A percentile compares a stretch with the other conserved stretches of the same genome.
phyloP scores from a whole-genome alignment of 164 flowering plant species.

The Dillenia suffruticosa region DNA sequence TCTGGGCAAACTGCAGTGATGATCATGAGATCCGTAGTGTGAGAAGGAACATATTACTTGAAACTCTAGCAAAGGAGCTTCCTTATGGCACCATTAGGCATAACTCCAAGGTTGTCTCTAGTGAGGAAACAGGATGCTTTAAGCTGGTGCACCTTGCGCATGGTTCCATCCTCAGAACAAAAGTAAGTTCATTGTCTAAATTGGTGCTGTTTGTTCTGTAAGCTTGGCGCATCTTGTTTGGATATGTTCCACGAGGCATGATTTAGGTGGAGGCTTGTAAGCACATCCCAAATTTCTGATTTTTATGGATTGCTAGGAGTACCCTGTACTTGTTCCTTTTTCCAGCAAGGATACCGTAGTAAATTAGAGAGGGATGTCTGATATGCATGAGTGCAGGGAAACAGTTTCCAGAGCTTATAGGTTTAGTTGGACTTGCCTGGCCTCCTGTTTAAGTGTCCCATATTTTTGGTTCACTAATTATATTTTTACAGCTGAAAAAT shows the following conservation, averaged over 20 bases:
- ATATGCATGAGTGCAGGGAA: constrained; percentile 9
- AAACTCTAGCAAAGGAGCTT: constrained; percentile 48
- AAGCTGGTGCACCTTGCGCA: constrained; percentile 68
- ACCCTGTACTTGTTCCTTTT: not conserved
- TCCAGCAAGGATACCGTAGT: not conserved
- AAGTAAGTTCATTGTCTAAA: constrained; percentile 33
- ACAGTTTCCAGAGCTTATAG: too few species aligned
- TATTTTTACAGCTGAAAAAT: too few species aligned
- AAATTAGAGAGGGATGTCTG: not conserved
- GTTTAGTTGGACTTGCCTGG: too few species aligned
- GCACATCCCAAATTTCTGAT: too few species aligned
- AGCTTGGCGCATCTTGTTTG: too few species aligned
- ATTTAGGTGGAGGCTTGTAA: too few species aligned
- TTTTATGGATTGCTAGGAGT: too few species aligned
- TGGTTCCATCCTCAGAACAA: constrained; percentile 55
- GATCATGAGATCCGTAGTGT: constrained; percentile 49
- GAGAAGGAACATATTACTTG: constrained; percentile 45
- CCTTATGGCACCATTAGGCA: constrained; percentile 70
- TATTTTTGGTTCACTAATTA: too few species aligned
- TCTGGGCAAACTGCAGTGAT: constrained; percentile 23
- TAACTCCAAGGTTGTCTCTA: constrained; percentile 63
- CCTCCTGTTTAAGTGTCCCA: too few species aligned
- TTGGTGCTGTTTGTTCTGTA: too few species aligned
- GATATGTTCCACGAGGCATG: too few species aligned
- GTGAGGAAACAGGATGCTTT: constrained; percentile 44